phyloP scores from a whole-genome alignment of 192 early-diverging fungal genomes.

The Coemansia guatemalensis region DNA sequence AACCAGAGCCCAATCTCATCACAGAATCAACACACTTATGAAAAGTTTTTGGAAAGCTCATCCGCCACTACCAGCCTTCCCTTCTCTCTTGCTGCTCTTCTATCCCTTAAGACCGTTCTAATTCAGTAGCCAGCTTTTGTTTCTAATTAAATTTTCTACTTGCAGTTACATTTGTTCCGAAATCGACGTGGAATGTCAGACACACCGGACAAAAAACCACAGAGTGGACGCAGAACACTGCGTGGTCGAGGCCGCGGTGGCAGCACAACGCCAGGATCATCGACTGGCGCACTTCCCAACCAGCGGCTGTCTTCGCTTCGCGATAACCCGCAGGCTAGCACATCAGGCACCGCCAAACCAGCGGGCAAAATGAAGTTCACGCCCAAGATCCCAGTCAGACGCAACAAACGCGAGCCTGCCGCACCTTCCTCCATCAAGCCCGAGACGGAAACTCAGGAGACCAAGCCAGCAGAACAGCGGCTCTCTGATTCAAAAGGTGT shows the following conservation, averaged over 20 bases:
- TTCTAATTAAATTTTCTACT: too few relatives aligned
- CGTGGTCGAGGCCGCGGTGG: constrained; percentile 8
- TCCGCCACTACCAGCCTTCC: too few relatives aligned
- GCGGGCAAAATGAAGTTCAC: constrained; percentile 32
- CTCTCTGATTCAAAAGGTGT: not conserved
- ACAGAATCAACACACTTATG: too few relatives aligned
- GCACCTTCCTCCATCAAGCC: not conserved
- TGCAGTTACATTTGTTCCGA: too few relatives aligned
- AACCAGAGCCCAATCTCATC: too few relatives aligned
- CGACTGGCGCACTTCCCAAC: constrained; percentile 17
- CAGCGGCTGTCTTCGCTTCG: constrained; percentile 24
- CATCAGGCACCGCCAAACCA: not conserved
- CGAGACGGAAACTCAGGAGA: not conserved
- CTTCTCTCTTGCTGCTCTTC: too few relatives aligned
- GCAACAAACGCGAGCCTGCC: constrained; percentile 35
- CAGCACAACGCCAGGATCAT: not conserved
- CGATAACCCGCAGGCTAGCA: not conserved
- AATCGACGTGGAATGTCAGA: constrained; percentile 27
- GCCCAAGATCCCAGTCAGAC: constrained; percentile 23
- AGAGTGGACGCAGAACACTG: constrained; percentile 20
- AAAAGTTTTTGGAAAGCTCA: too few relatives aligned
- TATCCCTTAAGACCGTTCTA: too few relatives aligned
- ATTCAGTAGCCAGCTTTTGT: too few relatives aligned
- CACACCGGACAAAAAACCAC: constrained; percentile 26
- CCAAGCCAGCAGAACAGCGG: constrained; percentile 12